Evolutionary conservation across 306 rosid genomes (phyloP), one percentile per base, ranked within the genome.

Genomic region (Cucurbita moschata): DNA sequence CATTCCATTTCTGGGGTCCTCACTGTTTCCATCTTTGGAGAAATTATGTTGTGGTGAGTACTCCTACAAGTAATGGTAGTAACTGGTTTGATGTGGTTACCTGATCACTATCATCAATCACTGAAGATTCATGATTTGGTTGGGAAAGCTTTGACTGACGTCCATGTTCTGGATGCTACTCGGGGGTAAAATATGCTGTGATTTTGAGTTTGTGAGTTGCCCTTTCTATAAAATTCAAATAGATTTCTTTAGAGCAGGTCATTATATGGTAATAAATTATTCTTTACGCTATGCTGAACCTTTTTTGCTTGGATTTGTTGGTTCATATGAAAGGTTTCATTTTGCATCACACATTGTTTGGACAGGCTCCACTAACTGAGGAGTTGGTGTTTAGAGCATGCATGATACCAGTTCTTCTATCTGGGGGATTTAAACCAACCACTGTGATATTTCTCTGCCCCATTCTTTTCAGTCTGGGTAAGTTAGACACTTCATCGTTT

Each of bases 381-480:
- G 97, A 94, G 81, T 73, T 94, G 96, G 99, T 94, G 77, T 91
- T 94, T 82, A 81, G 99, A 76, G 96, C 99, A 3, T 91, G 96
- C 81, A 94, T 89, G 99, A 84, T 94, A 82, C 96, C 99, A 5
- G 79, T 91, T 75, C 99, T 94, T 79, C 88, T 91, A 40, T 94
- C 95, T 69, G 96, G 92, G 82, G 99, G 96, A 82, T 87, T 94
- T 75, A 81, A 81, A 61, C 72, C 87, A 37, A 64, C 57, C 77
- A 86, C 59, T n/a, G 82, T 82, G 71, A 82, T 89, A 63, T 81
- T 89, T 66, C 81, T 89, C 40, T 86, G 99, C 83, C 96, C 99
- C 30, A 46, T 91, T 83, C 87, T 94, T 85, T 94, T 94, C 91
- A 94, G 99, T 84, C 80, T 94, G 78, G 87, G 97, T 91, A 72